Base-by-base conservation (phyloP, 2,329 filamentous ascomycete species). In the Penicillium sp. region DNA sequence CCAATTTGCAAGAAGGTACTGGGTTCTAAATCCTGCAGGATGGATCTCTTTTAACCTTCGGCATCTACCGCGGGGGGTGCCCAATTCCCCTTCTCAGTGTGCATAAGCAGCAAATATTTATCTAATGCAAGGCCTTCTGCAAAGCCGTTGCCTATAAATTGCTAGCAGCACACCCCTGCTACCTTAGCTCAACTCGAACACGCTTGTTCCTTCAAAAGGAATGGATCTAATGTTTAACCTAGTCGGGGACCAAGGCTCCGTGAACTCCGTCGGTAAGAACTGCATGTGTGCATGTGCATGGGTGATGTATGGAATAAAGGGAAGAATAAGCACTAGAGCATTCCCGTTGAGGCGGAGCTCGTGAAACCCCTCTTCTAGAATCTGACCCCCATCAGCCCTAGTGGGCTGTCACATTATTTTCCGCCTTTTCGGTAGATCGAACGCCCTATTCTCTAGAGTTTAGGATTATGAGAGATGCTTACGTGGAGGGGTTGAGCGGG, bases 271-370 rank as follows among this genome's bases (percentile, higher is more conserved):
- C 42, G 42, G 14, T 42, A 22, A 11, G 42, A n/a, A 33, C 39
- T 43, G 49, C 42, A 43, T 53, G 42, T 31, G 46, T 50, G 9
- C 35, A 47, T 43, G 29, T 29, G 45, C 24, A 29, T 29, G 45
- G 29, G 5, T 47, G 44, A n/a, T 27, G 50, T 29, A 26, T 27
- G 43, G 37, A n/a, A 24, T 54, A 48, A 14, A 47, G 35, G 46
- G 29, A 37, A 45, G 53, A 42, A 62, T 62, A 60, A 62, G 60
- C 60, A 58, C 60, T 62, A 62, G 31, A 56, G 50, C 35, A 33
- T 33, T 54, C 48, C 27, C 50, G 26, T 39, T 46, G 37, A 49
- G 54, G 53, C 52, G 46, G 54, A 51, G 44, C 47, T 26, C 31
- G 27, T 42, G 37, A 45, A 31, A 44, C 48, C 52, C 35, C 53